phyloP scores from a whole-genome alignment of 495 filamentous ascomycete species.

The Penicillium cosmopolitanum region DNA sequence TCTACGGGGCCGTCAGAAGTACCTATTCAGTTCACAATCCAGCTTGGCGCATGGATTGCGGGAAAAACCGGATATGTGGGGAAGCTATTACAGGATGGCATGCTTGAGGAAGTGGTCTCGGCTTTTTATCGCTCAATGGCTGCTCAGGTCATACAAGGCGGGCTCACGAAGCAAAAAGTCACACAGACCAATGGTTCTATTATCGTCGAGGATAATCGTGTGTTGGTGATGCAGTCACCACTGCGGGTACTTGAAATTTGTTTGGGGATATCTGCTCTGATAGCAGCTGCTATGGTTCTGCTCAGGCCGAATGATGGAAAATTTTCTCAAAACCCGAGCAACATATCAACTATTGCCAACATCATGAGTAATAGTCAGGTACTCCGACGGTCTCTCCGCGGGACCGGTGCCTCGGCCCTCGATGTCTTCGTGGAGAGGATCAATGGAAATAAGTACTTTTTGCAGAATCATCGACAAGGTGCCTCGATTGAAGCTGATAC shows the following conservation, averaged over 20 bases:
- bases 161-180: not conserved
- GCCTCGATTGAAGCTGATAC: not conserved
- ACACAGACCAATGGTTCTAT: constrained; percentile 7
- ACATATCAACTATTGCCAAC: constrained; percentile 13
- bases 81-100: not conserved
- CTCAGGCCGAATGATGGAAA: not conserved
- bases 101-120: not conserved
- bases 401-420: not conserved
- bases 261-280: not conserved
- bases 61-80: not conserved
- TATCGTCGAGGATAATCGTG: constrained; percentile 10
- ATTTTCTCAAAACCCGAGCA: constrained; percentile 9
- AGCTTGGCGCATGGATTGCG: constrained; percentile 6
- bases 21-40: not conserved
- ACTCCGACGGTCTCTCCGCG: constrained; percentile 1
- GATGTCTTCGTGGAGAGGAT: not conserved
- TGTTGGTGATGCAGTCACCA: constrained; percentile 11
- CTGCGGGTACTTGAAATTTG: constrained; percentile 16
- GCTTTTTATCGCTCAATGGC: constrained; percentile 16
- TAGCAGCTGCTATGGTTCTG: constrained; percentile 3
- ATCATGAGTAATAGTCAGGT: constrained; percentile 9
- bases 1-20: no score
- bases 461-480: not conserved
- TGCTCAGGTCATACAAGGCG: constrained; percentile 18
- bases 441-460: not conserved